Conservation (phyloP, 148 eudicot genomes). For the Chenopodium formosanum region DNA sequence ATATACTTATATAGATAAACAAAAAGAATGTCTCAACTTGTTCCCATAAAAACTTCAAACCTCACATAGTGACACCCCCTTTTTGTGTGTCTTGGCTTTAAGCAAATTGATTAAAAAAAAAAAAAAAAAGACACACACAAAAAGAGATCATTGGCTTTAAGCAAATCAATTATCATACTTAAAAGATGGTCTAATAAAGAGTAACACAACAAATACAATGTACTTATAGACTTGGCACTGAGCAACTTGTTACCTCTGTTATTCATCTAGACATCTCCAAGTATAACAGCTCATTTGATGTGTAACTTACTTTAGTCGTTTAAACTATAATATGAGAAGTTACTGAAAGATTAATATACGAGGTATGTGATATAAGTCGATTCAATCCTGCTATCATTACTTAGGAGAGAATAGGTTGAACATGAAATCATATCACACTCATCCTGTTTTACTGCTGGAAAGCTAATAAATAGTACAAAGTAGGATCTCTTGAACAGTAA, state of each 20-base stretch:
- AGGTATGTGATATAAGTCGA: neutral
- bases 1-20: neutral
- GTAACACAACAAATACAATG: too few relatives aligned
- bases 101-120: too few relatives aligned
- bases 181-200: neutral
- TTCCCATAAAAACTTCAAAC: neutral
- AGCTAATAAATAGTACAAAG: neutral
- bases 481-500: neutral
- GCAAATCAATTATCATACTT: neutral
- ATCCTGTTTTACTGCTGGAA: neutral
- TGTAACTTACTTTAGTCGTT: neutral
- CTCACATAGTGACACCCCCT: neutral
- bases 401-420: neutral
- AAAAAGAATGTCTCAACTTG: neutral
- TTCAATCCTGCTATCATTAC: neutral
- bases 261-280: too few relatives aligned
- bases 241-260: neutral
- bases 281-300: too few relatives aligned
- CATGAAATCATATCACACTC: neutral
- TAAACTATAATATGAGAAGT: neutral
- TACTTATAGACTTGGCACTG: neutral
- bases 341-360: neutral
- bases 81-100: too few relatives aligned
- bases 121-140: too few relatives aligned
- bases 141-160: neutral